Base-by-base conservation (phyloP, 73 alveolate species). In the Tetrahymena thermophila region DNA sequence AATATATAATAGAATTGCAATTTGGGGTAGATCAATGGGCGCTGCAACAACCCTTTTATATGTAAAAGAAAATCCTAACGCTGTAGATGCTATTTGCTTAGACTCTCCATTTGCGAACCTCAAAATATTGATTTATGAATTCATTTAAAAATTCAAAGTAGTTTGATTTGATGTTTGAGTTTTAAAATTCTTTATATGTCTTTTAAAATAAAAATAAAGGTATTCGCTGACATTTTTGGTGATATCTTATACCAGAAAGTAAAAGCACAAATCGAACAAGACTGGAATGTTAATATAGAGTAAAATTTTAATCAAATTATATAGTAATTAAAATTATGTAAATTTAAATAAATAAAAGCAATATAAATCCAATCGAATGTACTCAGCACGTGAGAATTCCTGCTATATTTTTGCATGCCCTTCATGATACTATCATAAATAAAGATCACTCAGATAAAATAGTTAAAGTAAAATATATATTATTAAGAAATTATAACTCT, bases 371-470 rank as follows among this genome's bases (percentile, higher is more conserved):
- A 23, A 96, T 94, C 57, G 93, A 94, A 25, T 85, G 93, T 85
- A 97, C 98, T 11, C 93, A 96, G 31, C 94, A 96, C 56, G 96
- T 98, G 84, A 56, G 84, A 28, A 94, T 97, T 21, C 99, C 99
- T n/a, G 98, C 96, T 0, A 83, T 98, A 85, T 98, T 98, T 95
- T 93, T 96, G 43, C 98, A 97, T 85, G 98, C 97, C 3, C 55
- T 35, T 10, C 97, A 98, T 40, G 99, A 98, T 96, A 96, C 95
- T 35, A 94, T 98, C 56, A 97, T 97, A 31, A 85, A 94, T 43
- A 94, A 95, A 43, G 94, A 94, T 56, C 99, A 98, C 94, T 85
- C 98, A 25, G 96, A 94, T 42, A 97, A 98, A 19, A 85, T 85
- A n/a, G 57, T 85, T 1, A 43, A 85, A 31, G 94, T 85, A n/a